Evolutionary conservation across 2,329 filamentous ascomycete species (phyloP), one percentile per base, ranked within the genome.

Genomic region (Penicillium sp.): DNA sequence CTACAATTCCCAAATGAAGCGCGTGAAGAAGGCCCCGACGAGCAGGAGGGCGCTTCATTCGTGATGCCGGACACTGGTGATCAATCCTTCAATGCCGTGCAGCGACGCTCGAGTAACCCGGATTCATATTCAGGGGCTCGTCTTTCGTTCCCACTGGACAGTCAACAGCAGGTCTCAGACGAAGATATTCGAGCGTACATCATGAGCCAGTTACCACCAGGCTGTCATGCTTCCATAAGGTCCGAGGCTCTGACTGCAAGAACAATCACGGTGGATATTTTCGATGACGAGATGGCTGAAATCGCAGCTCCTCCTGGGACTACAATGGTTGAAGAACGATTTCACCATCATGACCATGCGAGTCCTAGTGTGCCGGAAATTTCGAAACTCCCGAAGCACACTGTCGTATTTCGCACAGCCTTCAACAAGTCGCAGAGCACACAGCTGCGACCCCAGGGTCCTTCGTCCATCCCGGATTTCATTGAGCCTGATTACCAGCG

Each of bases 41-140:
- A 78, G 74, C 45, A 79, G 84, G 49, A 84, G 77, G 68, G 80
- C 75, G 60, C 87, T 84, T 80, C 80, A 10, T 79, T 79, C 51
- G 63, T 77, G 49, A 71, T 72, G 45, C 71, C 76, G 6, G 70
- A 71, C 4, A 68, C 67, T 13, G 69, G 71, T 11, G 71, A 78
- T 44, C 72, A 73, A 24, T 53, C 59, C 4, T 76, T 79, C 49
- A 72, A 75, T 59, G 74, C 74, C 10, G 60, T 79, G 19, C 74
- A 74, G 59, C 67, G 75, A 55, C 71, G 71, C 8, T 54, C 63
- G 22, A 67, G 64, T 50, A 55, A 61, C 11, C 49, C 60, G 29
- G 69, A 72, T 55, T 33, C 59, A 21, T 27, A 71, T 6, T 58
- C 65, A 11, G 54, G 61, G 8, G 64, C 68, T 54, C 68, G 66